phyloP scores from a whole-genome alignment of 1,139 yeast genomes.

The Geotrichum candidum region DNA sequence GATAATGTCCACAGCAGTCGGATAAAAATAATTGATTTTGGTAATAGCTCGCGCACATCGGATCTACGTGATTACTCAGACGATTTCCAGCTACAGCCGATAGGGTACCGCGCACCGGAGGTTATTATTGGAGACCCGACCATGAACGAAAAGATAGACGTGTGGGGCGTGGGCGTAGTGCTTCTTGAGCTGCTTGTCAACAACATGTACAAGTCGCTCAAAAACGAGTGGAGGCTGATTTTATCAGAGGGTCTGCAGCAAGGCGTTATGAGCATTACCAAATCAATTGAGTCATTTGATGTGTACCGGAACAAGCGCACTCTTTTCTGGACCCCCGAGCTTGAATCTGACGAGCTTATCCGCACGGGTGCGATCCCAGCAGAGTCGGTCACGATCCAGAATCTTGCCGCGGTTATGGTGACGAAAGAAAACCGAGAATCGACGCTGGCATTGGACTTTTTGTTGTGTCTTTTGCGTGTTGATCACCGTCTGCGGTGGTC shows the following conservation, averaged over 20 bases:
- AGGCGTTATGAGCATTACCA: conserved; percentile 17
- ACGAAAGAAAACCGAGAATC: conserved; percentile 4
- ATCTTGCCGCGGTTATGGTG: conserved; percentile 9
- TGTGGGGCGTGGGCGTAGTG: conserved; percentile 29
- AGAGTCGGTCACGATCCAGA: conserved; percentile 11
- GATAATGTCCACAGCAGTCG: conserved; percentile 15
- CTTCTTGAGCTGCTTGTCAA: conserved; percentile 25
- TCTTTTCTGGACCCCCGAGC: conserved; percentile 21
- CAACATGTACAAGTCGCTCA: conserved; percentile 17
- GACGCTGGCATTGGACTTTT: conserved; percentile 18
- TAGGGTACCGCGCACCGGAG: conserved; percentile 30
- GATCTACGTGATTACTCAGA: conserved; percentile 22
- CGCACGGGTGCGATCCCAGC: conserved; percentile 6
- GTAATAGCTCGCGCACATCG: conserved; percentile 22
- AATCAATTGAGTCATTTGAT: conserved; percentile 24
- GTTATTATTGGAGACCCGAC: conserved; percentile 27
- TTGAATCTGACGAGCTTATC: conserved; percentile 4
- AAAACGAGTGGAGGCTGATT: conserved; percentile 19
- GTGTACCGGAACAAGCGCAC: conserved; percentile 19
- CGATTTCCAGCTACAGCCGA: conserved; percentile 25
- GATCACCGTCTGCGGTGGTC: conserved; percentile 75
- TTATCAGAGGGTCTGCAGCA: conserved; percentile 10
- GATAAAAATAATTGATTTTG: conserved; percentile 27
- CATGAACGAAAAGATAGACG: conserved; percentile 25
- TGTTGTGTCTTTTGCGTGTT: conserved; percentile 48